Evolutionary conservation across 164 flowering plant species (phyloP).

Genomic region (Santalum album): DNA sequence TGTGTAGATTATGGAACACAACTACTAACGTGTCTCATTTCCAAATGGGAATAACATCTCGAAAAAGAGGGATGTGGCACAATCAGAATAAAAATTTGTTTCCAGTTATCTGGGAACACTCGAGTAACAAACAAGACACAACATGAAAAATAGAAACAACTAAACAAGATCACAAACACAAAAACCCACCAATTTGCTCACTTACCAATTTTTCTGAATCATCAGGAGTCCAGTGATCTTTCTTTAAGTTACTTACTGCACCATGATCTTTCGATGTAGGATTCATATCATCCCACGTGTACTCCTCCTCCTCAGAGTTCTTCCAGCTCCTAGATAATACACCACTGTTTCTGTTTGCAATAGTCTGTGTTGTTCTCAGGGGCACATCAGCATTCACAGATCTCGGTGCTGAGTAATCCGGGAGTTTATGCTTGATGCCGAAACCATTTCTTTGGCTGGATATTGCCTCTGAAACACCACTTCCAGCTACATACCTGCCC

Average conservation of each 20-base stretch:
- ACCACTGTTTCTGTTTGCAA: conserved; percentile 23
- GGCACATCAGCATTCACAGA: conserved; percentile 24
- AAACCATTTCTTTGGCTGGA: conserved; percentile 46
- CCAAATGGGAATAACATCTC: too few relatives aligned
- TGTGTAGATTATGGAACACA: too few relatives aligned
- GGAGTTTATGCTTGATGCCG: conserved; percentile 27
- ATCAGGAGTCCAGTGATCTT: conserved; percentile 41
- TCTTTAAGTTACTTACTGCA: conserved; percentile 26
- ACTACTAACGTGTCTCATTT: too few relatives aligned
- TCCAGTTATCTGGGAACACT: too few relatives aligned
- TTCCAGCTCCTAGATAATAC: conserved; percentile 61
- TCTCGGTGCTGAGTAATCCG: conserved; percentile 24
- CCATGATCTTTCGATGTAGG: conserved; percentile 39
- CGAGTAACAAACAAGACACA: too few relatives aligned
- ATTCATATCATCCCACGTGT: conserved; percentile 69
- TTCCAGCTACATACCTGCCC: conserved; percentile 36
- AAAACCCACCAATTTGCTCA: not conserved
- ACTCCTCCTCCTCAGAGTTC: conserved; percentile 93
- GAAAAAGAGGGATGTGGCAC: too few relatives aligned
- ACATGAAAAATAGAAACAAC: too few relatives aligned
- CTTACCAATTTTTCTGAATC: conserved; percentile 45
- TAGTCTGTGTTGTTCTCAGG: conserved; percentile 16
- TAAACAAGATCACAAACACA: not conserved
- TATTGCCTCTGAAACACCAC: conserved; percentile 25
- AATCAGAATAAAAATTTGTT: too few relatives aligned